phyloP scores from a whole-genome alignment of 1,284 basidiomycete species.

The Rhodotorula sp. region DNA sequence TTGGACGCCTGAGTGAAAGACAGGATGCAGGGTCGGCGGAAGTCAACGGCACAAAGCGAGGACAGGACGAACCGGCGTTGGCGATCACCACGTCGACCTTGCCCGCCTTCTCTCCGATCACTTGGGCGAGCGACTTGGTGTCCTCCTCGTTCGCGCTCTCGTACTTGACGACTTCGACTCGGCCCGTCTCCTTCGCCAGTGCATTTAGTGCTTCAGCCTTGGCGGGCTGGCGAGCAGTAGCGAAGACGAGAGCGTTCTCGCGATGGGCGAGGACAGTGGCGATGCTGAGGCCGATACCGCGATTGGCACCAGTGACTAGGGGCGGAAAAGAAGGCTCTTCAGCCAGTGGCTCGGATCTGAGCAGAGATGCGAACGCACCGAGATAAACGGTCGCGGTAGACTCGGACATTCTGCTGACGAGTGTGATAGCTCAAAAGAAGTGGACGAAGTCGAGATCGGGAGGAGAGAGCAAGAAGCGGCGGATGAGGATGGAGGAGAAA shows the following conservation, averaged over 20 bases:
- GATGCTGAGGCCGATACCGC: slow-evolving; percentile 34
- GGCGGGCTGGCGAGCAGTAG: slow-evolving; percentile 39
- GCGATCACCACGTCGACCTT: slow-evolving; percentile 28
- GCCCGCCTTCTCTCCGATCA: slow-evolving; percentile 13
- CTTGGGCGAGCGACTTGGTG: slow-evolving; percentile 6
- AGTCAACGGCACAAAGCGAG: not conserved
- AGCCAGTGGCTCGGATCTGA: no score
- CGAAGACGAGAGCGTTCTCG: slow-evolving; percentile 38
- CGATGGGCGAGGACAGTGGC: slow-evolving; percentile 29
- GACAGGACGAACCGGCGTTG: slow-evolving; percentile 13
- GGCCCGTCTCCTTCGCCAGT: slow-evolving; percentile 25
- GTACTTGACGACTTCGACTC: slow-evolving; percentile 20
- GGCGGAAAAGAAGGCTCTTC: no score
- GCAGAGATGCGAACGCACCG: no score
- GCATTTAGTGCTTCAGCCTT: slow-evolving; percentile 29
- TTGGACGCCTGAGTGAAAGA: no score
- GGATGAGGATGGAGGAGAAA: no score
- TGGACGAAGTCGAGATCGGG: no score
- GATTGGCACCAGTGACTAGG: slow-evolving; percentile 17
- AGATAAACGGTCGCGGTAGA: no score
- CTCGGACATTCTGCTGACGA: no score
- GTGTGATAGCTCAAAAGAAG: no score
- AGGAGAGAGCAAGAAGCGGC: no score
- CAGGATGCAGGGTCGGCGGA: not conserved
- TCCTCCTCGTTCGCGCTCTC: slow-evolving; percentile 3